Evolutionary conservation across 495 filamentous ascomycete species (phyloP).

Genomic region (Neurospora tetraspora): DNA sequence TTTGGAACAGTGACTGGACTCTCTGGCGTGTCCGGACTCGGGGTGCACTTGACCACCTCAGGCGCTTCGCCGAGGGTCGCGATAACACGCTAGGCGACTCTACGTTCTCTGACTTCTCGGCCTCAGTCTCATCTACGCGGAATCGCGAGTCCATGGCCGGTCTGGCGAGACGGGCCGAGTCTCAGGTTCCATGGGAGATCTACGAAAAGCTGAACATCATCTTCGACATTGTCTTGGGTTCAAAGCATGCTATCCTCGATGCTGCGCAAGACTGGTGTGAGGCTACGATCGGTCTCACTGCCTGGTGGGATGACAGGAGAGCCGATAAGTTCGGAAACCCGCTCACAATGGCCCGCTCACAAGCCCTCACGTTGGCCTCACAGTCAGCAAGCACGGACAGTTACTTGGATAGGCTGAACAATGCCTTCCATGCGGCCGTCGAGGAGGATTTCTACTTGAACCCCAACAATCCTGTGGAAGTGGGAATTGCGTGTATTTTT

Average conservation of each 20-base stretch:
- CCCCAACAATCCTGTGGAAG: slow-evolving; percentile 58
- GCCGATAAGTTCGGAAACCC: slow-evolving; percentile 25
- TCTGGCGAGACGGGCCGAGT: slow-evolving; percentile 65
- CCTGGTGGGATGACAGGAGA: slow-evolving; percentile 81
- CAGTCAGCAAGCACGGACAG: slow-evolving; percentile 20
- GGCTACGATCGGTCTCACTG: slow-evolving; percentile 65
- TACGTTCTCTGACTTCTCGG: slow-evolving; percentile 26
- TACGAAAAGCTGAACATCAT: slow-evolving; percentile 68
- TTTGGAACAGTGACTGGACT: slow-evolving; percentile 64
- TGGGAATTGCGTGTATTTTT: slow-evolving; percentile 68
- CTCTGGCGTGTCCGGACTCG: slow-evolving; percentile 62
- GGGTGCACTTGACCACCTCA: slow-evolving; percentile 54
- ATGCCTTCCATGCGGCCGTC: slow-evolving; percentile 36
- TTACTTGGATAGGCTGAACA: slow-evolving; percentile 39
- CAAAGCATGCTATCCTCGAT: slow-evolving; percentile 55
- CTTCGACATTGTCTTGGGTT: slow-evolving; percentile 68
- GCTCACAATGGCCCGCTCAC: slow-evolving; percentile 28
- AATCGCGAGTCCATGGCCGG: slow-evolving; percentile 33
- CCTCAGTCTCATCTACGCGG: slow-evolving; percentile 6
- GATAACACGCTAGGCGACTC: slow-evolving; percentile 33
- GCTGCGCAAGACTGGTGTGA: slow-evolving; percentile 78
- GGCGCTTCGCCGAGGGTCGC: slow-evolving; percentile 63
- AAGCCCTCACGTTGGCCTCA: slow-evolving; percentile 27
- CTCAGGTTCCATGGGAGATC: slow-evolving; percentile 74
- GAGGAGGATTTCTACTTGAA: slow-evolving; percentile 55